phyloP scores from a whole-genome alignment of 2,329 filamentous ascomycete genomes.

The Myrmaecium sp. region DNA sequence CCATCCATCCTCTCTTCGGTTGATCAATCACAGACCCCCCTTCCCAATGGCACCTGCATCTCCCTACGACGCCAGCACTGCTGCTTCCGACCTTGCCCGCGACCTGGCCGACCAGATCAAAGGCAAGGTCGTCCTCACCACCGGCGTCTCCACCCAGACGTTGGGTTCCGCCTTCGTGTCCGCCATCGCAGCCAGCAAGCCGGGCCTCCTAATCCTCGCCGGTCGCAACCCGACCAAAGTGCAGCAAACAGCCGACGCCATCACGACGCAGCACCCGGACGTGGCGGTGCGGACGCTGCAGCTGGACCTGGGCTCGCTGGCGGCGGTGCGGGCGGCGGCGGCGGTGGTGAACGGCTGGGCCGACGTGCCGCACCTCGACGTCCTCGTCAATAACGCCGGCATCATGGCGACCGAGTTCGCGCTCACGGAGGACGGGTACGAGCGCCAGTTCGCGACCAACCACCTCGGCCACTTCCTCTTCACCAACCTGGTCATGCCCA shows the following conservation, averaged over 20 bases:
- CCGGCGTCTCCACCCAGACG: constrained; percentile 14
- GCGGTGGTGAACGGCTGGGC: constrained; percentile 11
- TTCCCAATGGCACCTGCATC: constrained; percentile 2
- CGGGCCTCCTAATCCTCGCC: constrained; percentile 14
- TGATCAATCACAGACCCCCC: too few species aligned
- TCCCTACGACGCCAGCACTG: constrained; percentile 11
- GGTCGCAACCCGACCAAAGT: constrained; percentile 28
- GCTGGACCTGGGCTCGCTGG: constrained; percentile 21
- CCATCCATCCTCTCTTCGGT: too few species aligned
- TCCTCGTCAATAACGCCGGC: constrained; percentile 25
- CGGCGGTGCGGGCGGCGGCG: constrained; percentile 18
- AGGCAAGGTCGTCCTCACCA: constrained; percentile 5
- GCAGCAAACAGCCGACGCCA: constrained; percentile 19
- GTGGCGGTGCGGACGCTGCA: constrained; percentile 15
- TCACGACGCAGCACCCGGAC: constrained; percentile 15
- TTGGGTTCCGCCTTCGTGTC: constrained; percentile 13
- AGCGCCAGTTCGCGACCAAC: constrained; percentile 29
- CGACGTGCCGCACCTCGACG: constrained; percentile 21
- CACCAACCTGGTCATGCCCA: constrained; percentile 25
- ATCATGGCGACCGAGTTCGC: constrained; percentile 16
- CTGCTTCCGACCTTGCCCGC: constrained; percentile 6
- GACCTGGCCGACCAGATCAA: constrained; percentile 1
- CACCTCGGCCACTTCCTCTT: constrained; percentile 29
- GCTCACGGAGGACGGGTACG: constrained; percentile 24
- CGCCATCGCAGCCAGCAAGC: constrained; percentile 13